Conservation (phyloP, 2,329 filamentous ascomycete genomes). For the Colletotrichum limetticola region DNA sequence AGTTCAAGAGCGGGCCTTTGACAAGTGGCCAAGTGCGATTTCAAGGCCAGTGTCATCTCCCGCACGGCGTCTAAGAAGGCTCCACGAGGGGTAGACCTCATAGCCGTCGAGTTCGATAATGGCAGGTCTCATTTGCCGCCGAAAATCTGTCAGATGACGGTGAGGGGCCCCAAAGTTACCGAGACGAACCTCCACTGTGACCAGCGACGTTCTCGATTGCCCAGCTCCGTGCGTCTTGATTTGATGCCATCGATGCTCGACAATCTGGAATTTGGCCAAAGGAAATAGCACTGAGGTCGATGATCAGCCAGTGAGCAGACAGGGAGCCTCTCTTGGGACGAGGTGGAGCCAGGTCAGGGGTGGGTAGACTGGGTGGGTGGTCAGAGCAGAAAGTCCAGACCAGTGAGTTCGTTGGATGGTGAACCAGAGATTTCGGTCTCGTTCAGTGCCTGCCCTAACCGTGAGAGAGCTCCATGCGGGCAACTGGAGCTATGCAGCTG, state of each 20-base stretch:
- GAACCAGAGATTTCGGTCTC: neutral
- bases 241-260: constrained; percentile 19
- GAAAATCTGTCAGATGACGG: constrained; percentile 14
- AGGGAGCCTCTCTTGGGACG: constrained; percentile 26
- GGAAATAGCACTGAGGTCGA: constrained; percentile 21
- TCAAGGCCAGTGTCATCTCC: constrained; percentile 14
- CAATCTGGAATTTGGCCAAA: constrained; percentile 20
- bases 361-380: constrained; percentile 22
- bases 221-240: constrained; percentile 16
- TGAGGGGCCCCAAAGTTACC: constrained; percentile 8
- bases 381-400: constrained; percentile 23
- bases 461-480: neutral
- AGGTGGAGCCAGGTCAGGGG: constrained; percentile 30
- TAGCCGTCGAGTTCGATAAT: neutral
- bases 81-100: constrained; percentile 13
- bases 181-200: constrained; percentile 15
- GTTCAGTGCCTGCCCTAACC: constrained; percentile 7
- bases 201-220: constrained; percentile 1
- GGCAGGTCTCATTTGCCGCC: constrained; percentile 29
- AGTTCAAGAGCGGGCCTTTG: constrained; percentile 25
- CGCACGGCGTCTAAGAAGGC: constrained; percentile 23
- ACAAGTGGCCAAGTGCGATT: constrained; percentile 28
- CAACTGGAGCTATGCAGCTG: neutral
- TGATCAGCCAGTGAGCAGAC: constrained; percentile 22
- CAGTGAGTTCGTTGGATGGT: constrained; percentile 4